Percentiles rank a stretch among this genome's conserved stretches.
These are phyloP conservation scores for Cymbidium sinense DNA, from an alignment of 106 monocot species.

Conservation along the genomic window DNA sequence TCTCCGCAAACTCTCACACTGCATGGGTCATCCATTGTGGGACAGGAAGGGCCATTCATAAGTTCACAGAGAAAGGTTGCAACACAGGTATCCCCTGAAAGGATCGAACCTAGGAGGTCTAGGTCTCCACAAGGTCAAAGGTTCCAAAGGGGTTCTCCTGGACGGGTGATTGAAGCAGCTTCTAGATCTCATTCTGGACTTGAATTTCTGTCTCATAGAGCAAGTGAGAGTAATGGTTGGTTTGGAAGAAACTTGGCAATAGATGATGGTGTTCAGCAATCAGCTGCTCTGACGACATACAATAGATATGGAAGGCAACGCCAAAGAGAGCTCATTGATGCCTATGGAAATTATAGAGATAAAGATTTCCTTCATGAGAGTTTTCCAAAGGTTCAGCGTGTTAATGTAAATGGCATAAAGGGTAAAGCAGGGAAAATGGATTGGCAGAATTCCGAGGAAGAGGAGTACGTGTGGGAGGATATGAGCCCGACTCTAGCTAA, in stretches of 20 bases:
- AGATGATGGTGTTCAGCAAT: slow-evolving; percentile 14
- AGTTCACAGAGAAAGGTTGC: slow-evolving; percentile 22
- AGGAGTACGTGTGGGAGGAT: slow-evolving; percentile 94
- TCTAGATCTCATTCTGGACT: slow-evolving; percentile 31
- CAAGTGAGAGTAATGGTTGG: slow-evolving; percentile 28
- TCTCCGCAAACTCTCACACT: slow-evolving; percentile 7
- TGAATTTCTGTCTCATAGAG: slow-evolving; percentile 26
- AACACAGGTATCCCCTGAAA: slow-evolving; percentile 30
- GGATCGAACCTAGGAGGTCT: slow-evolving; percentile 28
- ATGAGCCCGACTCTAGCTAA: slow-evolving; percentile 83
- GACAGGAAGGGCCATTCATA: slow-evolving; percentile 21
- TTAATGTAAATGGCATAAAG: slow-evolving; percentile 40
- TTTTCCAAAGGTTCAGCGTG: slow-evolving; percentile 39
- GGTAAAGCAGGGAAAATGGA: slow-evolving; percentile 28
- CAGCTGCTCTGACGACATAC: slow-evolving; percentile 11
- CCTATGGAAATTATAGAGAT: slow-evolving; percentile 73
- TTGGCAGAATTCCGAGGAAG: slow-evolving; percentile 89
- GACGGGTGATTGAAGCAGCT: slow-evolving; percentile 23
- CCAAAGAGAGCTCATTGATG: slow-evolving; percentile 67
- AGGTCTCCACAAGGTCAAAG: slow-evolving; percentile 35
- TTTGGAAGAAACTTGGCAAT: slow-evolving; percentile 22
- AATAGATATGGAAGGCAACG: slow-evolving; percentile 43
- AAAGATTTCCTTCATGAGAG: slow-evolving; percentile 32
- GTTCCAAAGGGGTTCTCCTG: slow-evolving; percentile 25
- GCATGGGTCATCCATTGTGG: slow-evolving; percentile 7